A percentile compares a stretch with the other conserved stretches of the same genome.
These are phyloP conservation scores for Cercospora janseana DNA, from an alignment of 2,329 filamentous ascomycete genomes.

Conservation along the genomic window DNA sequence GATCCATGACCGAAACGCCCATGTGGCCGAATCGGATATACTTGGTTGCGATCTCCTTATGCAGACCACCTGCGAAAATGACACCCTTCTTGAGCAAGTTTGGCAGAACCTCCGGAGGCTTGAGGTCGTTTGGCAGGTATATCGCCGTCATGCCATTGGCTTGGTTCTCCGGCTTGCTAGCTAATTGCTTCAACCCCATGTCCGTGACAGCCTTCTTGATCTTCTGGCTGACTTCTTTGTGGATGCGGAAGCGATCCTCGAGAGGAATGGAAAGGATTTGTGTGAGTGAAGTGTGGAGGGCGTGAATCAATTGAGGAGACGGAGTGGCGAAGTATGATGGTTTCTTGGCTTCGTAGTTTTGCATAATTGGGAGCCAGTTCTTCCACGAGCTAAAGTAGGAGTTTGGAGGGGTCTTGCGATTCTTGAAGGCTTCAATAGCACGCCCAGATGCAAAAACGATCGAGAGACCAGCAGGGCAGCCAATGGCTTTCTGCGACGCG, in stretches of 20 bases:
- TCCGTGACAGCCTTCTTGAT: constrained; percentile 80
- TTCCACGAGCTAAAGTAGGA: constrained; percentile 96
- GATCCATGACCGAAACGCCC: constrained; percentile 88
- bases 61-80: constrained; percentile 90
- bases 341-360: constrained; percentile 98
- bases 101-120: constrained; percentile 78
- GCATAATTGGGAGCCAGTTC: constrained; percentile 98
- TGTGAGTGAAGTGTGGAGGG: constrained; percentile 81
- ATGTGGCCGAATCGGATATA: constrained; percentile 98
- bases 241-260: constrained; percentile 76
- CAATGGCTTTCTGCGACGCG: constrained; percentile 94
- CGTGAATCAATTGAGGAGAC: constrained; percentile 88
- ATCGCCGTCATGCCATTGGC: constrained; percentile 98
- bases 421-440: constrained; percentile 77
- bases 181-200: constrained; percentile 83
- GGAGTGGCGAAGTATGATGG: constrained; percentile 97
- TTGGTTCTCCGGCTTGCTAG: constrained; percentile 81
- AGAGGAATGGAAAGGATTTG: constrained; percentile 82
- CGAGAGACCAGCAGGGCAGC: constrained; percentile 87
- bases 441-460: constrained; percentile 91
- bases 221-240: constrained; percentile 74
- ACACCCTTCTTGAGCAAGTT: constrained; percentile 82
- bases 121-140: constrained; percentile 82
- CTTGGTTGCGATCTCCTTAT: constrained; percentile 90
- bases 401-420: constrained; percentile 73